Evolutionary conservation across 2,329 filamentous ascomycete genomes (phyloP).

Genomic region (Thermothelomyces thermophilus): DNA sequence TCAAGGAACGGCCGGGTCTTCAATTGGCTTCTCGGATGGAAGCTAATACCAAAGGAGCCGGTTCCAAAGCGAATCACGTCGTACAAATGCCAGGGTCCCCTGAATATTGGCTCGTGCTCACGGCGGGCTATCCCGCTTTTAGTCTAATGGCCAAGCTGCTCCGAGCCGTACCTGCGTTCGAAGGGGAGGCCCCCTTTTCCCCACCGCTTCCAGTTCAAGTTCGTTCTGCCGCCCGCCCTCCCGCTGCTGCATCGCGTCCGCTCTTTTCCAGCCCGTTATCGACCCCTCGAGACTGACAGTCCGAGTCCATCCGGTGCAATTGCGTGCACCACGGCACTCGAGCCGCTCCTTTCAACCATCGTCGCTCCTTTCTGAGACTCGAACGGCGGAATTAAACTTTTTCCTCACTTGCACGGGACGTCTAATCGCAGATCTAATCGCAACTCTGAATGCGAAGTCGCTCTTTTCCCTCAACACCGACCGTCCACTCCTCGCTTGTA

Average conservation of each 20-base stretch:
- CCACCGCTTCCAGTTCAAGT: neutral
- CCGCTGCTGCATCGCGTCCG: neutral
- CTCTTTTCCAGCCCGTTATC: conserved; percentile 10
- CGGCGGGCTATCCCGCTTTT: conserved; percentile 17
- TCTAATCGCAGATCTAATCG: neutral
- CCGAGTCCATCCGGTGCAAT: neutral
- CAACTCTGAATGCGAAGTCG: conserved; percentile 1
- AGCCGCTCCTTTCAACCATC: conserved; percentile 14
- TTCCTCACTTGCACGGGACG: neutral
- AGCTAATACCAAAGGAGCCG: neutral
- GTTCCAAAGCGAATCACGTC: conserved; percentile 7
- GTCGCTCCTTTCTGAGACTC: conserved; percentile 7
- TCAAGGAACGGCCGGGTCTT: neutral
- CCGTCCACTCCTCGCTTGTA: neutral
- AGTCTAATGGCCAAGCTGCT: conserved; percentile 11
- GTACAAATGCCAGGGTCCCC: conserved; percentile 15
- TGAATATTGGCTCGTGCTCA: conserved; percentile 18
- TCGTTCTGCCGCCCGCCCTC: conserved; percentile 3
- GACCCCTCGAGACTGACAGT: conserved; percentile 6
- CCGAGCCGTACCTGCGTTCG: conserved; percentile 14
- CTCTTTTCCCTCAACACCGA: neutral
- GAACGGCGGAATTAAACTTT: neutral
- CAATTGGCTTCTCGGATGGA: neutral
- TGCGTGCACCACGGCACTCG: conserved; percentile 7
- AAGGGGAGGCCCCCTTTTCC: conserved; percentile 14